Evolutionary conservation across 2,329 filamentous ascomycete genomes (phyloP), one percentile per base, ranked within the genome.

Genomic region (Tolypocladium ophioglossoides): DNA sequence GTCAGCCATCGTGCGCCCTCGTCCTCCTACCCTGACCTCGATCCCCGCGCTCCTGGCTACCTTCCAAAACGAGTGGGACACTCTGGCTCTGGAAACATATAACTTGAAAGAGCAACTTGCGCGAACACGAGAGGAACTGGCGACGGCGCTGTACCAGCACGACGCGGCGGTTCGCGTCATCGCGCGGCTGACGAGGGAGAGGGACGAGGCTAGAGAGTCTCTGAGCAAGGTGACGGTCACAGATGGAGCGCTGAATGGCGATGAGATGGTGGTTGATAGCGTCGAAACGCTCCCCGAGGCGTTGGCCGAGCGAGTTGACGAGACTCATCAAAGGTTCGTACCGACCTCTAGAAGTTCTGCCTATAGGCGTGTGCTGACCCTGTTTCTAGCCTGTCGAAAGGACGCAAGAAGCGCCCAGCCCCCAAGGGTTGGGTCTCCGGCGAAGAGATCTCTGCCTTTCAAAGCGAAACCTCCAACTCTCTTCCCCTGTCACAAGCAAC

Each of bases 41-140:
- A 96, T 99, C 66, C 94, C 94, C 24, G 91, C 94, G 20, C 82
- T 99, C 54, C 86, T 99, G 54, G 87, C 89, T 51, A 87, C 91
- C 40, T 97, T 99, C 70, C 94, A 99, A 70, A 95, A 95, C 70
- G 94, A 99, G 78, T 99, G 94, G 94, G 94, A 99, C 69, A 86
- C 91, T 10, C 75, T 96, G 47, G 89, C 92, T 14, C 77, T 97
- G 38, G 94, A 99, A 74, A 89, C 90, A 51, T 96, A 91, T 70
- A 94, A 89, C 61, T 75, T 97, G 56, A 87, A 89, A 73, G 89
- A 96, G 70, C 90, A 96, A 67, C 78, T 99, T 58, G 80, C 86
- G 52, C 89, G 95, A 68, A 95, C 91, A 44, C 80, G 92, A 60
- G 91, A 96, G 73, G 94, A 99, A 75, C 82, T 99, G 54, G 90